These are phyloP conservation scores for Pleurotus tuoliensis DNA, from an alignment of 768 basidiomycete genomes.

Conservation along the genomic window DNA sequence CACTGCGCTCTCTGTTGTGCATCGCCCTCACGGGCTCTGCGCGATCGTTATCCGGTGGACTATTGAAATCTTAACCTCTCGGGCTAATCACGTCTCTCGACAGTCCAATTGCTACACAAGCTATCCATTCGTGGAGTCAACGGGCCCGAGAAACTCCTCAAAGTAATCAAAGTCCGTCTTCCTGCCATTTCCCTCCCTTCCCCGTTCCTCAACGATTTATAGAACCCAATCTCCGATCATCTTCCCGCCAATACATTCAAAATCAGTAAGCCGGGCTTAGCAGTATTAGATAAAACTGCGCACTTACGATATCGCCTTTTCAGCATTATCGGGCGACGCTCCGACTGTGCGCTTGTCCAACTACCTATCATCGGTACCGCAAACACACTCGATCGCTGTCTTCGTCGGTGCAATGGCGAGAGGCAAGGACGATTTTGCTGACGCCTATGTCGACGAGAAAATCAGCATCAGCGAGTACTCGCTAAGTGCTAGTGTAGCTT, in stretches of 20 bases:
- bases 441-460: conserved; percentile 92
- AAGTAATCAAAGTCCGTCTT: conserved; percentile 83
- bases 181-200: not conserved
- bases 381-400: conserved; percentile 86
- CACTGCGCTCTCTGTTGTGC: not conserved
- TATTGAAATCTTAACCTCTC: not conserved
- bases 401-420: conserved; percentile 99
- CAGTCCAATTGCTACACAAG: conserved; percentile 96
- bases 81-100: not conserved
- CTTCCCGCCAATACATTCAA: conserved; percentile 94
- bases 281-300: not conserved
- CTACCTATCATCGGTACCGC: conserved; percentile 82
- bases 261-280: conserved; percentile 61
- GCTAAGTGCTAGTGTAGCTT: conserved; percentile 90
- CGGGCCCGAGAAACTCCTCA: conserved; percentile 93
- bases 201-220: conserved; percentile 11
- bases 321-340: conserved; percentile 62
- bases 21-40: not conserved
- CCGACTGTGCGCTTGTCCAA: conserved; percentile 74
- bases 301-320: not conserved
- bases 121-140: conserved; percentile 94
- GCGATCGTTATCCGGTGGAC: not conserved
- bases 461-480: conserved; percentile 94
- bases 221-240: conserved; percentile 95
- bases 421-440: conserved; percentile 95